A percentile compares a stretch with the other conserved stretches of the same genome.
Conservation (phyloP, 768 basidiomycete species). For the Phanerochaete sordida region DNA sequence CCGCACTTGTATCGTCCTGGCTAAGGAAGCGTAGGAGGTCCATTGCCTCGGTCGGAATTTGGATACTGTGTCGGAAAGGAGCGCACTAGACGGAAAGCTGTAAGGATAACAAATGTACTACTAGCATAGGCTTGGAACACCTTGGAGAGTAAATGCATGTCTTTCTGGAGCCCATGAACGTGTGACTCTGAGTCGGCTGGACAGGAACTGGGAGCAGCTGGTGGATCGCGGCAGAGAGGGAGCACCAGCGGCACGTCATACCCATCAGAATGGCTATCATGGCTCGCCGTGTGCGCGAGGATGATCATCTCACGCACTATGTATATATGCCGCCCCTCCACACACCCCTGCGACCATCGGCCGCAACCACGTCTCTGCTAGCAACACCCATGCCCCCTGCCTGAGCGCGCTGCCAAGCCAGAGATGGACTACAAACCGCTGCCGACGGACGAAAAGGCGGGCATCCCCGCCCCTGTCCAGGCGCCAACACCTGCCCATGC, state of each 20-base stretch:
- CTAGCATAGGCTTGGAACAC: not conserved
- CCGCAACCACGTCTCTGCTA: not conserved
- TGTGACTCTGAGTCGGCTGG: no score
- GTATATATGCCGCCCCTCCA: not conserved
- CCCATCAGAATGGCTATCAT: no score
- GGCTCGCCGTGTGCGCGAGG: no score
- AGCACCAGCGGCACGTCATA: no score
- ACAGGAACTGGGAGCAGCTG: no score
- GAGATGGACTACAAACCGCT: slow-evolving; percentile 2
- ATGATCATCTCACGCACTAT: not conserved
- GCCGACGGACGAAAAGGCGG: slow-evolving; percentile 4
- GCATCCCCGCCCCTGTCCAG: slow-evolving; percentile 10
- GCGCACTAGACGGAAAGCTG: not conserved
- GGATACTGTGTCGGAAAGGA: not conserved
- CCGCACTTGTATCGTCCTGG: slow-evolving; percentile 64
- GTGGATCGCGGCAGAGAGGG: no score
- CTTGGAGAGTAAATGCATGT: no score
- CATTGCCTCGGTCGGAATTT: not conserved
- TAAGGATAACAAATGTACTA: not conserved
- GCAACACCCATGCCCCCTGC: slow-evolving; percentile 1
- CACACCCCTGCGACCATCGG: not conserved
- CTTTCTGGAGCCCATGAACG: no score
- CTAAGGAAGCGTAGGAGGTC: slow-evolving; percentile 31
- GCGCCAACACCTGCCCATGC: not conserved
- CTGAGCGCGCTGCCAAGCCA: not conserved